Conservation (phyloP, 2,329 filamentous ascomycete genomes). For the Fusarium austroafricanum region DNA sequence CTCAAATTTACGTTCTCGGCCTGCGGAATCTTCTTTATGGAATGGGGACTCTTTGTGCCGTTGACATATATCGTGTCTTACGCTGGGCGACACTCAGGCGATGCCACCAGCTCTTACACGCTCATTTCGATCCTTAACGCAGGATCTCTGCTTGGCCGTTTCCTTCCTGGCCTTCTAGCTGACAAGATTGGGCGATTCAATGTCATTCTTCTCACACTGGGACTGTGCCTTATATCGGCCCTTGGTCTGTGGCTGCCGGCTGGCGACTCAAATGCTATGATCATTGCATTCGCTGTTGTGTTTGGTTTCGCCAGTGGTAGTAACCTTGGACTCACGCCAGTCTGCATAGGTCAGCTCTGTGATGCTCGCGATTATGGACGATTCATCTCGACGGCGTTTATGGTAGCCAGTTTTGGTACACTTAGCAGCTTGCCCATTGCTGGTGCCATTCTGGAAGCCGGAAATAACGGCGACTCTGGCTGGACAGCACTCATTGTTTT, state of each 20-base stretch:
- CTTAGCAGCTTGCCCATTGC: conserved; percentile 60
- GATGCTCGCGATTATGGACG: conserved; percentile 79
- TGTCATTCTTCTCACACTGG: conserved; percentile 76
- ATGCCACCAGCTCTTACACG: conserved; percentile 64
- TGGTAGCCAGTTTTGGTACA: conserved; percentile 79
- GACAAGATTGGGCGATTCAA: conserved; percentile 86
- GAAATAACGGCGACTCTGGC: conserved; percentile 42
- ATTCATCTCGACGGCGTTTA: conserved; percentile 82
- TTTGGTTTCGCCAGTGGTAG: conserved; percentile 86
- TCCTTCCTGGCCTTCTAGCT: conserved; percentile 78
- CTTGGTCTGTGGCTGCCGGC: conserved; percentile 79
- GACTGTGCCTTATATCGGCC: conserved; percentile 64
- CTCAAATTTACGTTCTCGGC: conserved; percentile 70
- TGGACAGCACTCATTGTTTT: conserved; percentile 56
- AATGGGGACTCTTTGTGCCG: conserved; percentile 78
- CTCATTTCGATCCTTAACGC: conserved; percentile 85
- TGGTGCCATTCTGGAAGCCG: conserved; percentile 52
- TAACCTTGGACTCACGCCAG: conserved; percentile 81
- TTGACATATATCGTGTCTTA: conserved; percentile 82
- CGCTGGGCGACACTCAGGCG: conserved; percentile 58
- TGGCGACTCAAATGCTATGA: conserved; percentile 62
- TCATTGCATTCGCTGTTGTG: conserved; percentile 75
- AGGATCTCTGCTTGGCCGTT: conserved; percentile 80
- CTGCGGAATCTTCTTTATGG: conserved; percentile 74
- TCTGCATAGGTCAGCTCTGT: conserved; percentile 85